Conservation (phyloP, 2,329 filamentous ascomycete genomes). For the Colletotrichum shisoi region DNA sequence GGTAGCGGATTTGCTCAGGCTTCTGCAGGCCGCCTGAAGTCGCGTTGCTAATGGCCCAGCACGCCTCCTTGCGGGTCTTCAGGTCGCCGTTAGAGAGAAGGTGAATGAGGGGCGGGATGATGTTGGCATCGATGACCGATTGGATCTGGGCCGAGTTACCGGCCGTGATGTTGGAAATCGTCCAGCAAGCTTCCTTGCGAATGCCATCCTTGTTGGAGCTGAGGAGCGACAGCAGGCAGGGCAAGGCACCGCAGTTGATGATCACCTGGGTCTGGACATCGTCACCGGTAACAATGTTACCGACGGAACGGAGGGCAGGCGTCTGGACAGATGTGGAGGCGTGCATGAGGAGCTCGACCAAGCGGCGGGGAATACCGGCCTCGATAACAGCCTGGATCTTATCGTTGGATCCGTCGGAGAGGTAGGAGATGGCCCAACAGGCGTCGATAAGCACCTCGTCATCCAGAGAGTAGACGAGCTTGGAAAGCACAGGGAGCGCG, state of each 20-base stretch:
- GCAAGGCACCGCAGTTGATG: slow-evolving; percentile 95
- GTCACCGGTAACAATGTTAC: slow-evolving; percentile 98
- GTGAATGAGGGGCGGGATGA: slow-evolving; percentile 95
- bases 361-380: slow-evolving; percentile 92
- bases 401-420: slow-evolving; percentile 97
- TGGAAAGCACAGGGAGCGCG: slow-evolving; percentile 91
- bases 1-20: slow-evolving; percentile 96
- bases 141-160: slow-evolving; percentile 98
- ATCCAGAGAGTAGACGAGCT: slow-evolving; percentile 97
- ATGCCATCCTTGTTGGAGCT: slow-evolving; percentile 99
- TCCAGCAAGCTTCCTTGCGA: slow-evolving; percentile 99
- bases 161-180: slow-evolving; percentile 98
- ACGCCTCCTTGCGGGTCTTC: slow-evolving; percentile 99
- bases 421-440: slow-evolving; percentile 99
- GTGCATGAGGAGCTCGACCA: slow-evolving; percentile 97
- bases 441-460: slow-evolving; percentile 98
- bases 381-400: slow-evolving; percentile 99
- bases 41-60: slow-evolving; percentile 99
- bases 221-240: slow-evolving; percentile 89
- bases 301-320: slow-evolving; percentile 93
- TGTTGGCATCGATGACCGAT: slow-evolving; percentile 93
- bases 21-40: slow-evolving; percentile 98
- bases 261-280: slow-evolving; percentile 99
- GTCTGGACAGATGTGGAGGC: slow-evolving; percentile 98
- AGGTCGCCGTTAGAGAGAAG: slow-evolving; percentile 95